phyloP scores from a whole-genome alignment of 2,329 filamentous ascomycete species.

The Penicillium sp. region DNA sequence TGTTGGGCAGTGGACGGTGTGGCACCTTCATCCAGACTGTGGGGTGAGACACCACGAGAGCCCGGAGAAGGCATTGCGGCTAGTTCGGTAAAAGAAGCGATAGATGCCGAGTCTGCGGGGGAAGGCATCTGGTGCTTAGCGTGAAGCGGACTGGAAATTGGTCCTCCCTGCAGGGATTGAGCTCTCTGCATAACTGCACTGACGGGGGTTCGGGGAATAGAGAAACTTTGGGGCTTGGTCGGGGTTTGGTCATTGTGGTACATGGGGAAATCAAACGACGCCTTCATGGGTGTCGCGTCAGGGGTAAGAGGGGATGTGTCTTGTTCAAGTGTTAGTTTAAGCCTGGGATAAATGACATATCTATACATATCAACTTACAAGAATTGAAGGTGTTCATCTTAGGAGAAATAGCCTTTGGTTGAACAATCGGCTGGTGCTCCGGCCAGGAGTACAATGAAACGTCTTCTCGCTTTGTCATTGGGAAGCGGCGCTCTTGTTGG shows the following conservation, averaged over 20 bases:
- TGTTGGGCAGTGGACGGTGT: constrained; percentile 29
- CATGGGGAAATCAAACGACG: constrained; percentile 41
- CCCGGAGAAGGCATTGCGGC: constrained; percentile 45
- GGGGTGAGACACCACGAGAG: constrained; percentile 27
- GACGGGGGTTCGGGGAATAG: constrained; percentile 37
- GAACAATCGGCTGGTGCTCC: constrained; percentile 43
- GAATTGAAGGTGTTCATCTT: constrained; percentile 60
- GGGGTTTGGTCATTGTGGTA: constrained; percentile 47
- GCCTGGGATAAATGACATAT: neutral
- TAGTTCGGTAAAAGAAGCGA: constrained; percentile 57
- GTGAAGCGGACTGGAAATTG: constrained; percentile 36
- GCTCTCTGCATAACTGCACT: constrained; percentile 50
- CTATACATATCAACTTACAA: constrained; percentile 17
- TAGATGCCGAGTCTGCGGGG: constrained; percentile 53
- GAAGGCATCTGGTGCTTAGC: constrained; percentile 53
- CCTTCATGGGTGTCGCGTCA: constrained; percentile 62
- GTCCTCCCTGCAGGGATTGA: constrained; percentile 52
- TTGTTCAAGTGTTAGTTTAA: constrained; percentile 5
- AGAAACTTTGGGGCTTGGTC: constrained; percentile 41
- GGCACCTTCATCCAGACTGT: constrained; percentile 36
- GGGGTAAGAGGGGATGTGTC: constrained; percentile 63
- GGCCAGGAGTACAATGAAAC: constrained; percentile 25
- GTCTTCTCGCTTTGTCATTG: constrained; percentile 26
- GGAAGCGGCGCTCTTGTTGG: constrained; percentile 34
- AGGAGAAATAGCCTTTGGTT: constrained; percentile 41